Conservation (phyloP, 305 asterid genomes). For the Fraxinus sp. region DNA sequence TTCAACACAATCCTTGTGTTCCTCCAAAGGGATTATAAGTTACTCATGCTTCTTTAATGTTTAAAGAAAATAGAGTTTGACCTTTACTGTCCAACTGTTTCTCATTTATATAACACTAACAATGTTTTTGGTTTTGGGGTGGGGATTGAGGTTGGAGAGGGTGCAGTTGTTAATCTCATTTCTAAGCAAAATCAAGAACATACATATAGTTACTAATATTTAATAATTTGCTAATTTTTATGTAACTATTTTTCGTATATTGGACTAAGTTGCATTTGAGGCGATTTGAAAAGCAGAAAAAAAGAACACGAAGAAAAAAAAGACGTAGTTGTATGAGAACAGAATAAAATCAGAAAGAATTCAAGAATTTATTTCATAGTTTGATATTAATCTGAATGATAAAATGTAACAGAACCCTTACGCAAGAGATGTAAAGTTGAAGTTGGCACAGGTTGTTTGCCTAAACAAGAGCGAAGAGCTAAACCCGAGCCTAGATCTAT, state of each 20-base stretch:
- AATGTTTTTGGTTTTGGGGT: not conserved
- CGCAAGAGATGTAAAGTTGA: conserved; percentile 31
- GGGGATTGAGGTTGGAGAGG: not conserved
- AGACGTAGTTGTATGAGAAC: not conserved
- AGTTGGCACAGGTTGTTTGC: conserved; percentile 40
- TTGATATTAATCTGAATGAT: not conserved
- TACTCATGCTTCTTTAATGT: conserved; percentile 53
- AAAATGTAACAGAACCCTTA: not conserved
- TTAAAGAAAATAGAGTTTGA: conserved; percentile 21
- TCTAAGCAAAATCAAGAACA: not conserved
- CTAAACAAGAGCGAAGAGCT: conserved; percentile 36
- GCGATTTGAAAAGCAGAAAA: not conserved
- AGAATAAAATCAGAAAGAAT: not conserved
- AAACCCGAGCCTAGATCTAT: conserved; percentile 34
- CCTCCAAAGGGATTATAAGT: conserved; percentile 26
- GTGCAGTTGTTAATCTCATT: not conserved
- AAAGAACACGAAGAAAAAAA: not conserved
- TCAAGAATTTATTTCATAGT: not conserved
- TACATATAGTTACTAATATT: not conserved
- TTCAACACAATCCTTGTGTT: conserved; percentile 50
- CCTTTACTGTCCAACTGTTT: conserved; percentile 31
- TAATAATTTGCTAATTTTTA: not conserved
- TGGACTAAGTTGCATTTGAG: not conserved
- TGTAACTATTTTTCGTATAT: not conserved
- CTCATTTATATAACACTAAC: conserved; percentile 21